Conservation (phyloP, 2,329 filamentous ascomycete genomes). For the Simplicillium aogashimaense region DNA sequence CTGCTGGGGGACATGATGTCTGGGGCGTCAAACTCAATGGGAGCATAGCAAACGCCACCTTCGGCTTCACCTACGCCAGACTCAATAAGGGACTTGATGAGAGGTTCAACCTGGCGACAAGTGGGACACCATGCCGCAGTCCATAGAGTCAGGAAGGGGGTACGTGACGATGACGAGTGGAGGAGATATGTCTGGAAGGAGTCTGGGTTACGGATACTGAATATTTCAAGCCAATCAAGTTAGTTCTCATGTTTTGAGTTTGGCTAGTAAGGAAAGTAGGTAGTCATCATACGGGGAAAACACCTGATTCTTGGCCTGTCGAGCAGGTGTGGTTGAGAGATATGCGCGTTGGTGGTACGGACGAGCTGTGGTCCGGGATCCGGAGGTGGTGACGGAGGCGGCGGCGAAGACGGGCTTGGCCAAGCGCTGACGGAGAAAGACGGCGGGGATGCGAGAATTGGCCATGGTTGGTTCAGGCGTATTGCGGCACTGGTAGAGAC, state of each 20-base stretch:
- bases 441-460: too few relatives aligned
- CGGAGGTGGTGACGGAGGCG: constrained; percentile 2
- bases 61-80: constrained; percentile 42
- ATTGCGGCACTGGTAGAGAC: too few relatives aligned
- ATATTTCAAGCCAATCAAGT: neutral
- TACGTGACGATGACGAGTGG: constrained; percentile 41
- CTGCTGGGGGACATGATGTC: constrained; percentile 37
- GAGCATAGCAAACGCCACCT: constrained; percentile 43
- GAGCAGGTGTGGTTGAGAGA: constrained; percentile 14
- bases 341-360: constrained; percentile 8
- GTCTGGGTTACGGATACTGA: constrained; percentile 42
- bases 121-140: constrained; percentile 48
- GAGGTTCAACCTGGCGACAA: constrained; percentile 39
- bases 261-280: neutral
- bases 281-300: constrained; percentile 20
- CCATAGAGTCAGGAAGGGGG: constrained; percentile 51
- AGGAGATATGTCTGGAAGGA: constrained; percentile 46
- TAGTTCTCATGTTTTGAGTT: neutral
- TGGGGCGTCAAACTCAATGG: constrained; percentile 46
- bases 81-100: constrained; percentile 37
- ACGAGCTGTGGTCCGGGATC: neutral
- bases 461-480: too few relatives aligned
- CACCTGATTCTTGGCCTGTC: constrained; percentile 16
- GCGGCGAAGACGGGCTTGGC: neutral
- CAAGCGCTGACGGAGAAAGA: neutral